Percentiles rank a stretch among this genome's conserved stretches.
These are phyloP conservation scores for Neurospora sp. DNA, from an alignment of 495 filamentous ascomycete species.

Conservation along the genomic window DNA sequence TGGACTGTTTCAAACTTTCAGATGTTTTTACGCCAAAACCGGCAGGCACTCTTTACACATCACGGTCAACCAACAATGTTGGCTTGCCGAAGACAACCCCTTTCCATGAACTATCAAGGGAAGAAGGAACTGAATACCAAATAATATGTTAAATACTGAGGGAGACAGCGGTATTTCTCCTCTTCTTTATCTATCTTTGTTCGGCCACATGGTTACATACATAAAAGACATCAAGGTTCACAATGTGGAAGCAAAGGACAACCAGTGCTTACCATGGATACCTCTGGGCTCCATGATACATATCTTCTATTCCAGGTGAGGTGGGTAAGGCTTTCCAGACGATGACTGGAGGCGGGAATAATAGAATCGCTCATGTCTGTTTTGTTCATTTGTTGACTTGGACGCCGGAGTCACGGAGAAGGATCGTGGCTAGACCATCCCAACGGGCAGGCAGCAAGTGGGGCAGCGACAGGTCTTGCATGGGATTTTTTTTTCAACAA, in stretches of 20 bases:
- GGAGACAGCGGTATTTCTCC: neutral
- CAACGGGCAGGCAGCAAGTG: neutral
- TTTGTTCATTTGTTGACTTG: neutral
- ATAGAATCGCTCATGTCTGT: neutral
- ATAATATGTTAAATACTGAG: neutral
- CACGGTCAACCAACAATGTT: neutral
- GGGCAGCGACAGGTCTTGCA: neutral
- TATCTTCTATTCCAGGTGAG: neutral
- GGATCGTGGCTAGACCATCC: neutral
- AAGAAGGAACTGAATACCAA: neutral
- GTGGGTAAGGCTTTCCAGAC: neutral
- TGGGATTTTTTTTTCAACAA: neutral
- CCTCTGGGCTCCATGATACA: too few species aligned
- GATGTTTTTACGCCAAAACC: neutral
- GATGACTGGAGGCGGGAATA: neutral
- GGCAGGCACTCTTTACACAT: neutral
- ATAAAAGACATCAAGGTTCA: neutral
- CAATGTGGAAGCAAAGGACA: neutral
- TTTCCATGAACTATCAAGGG: neutral
- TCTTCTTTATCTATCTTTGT: neutral
- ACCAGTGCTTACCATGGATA: neutral
- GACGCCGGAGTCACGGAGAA: neutral
- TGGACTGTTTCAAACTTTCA: neutral
- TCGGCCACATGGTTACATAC: neutral
- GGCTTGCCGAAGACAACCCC: neutral